Evolutionary conservation across 495 filamentous ascomycete genomes (phyloP).

Genomic region (Tricharina praecox): DNA sequence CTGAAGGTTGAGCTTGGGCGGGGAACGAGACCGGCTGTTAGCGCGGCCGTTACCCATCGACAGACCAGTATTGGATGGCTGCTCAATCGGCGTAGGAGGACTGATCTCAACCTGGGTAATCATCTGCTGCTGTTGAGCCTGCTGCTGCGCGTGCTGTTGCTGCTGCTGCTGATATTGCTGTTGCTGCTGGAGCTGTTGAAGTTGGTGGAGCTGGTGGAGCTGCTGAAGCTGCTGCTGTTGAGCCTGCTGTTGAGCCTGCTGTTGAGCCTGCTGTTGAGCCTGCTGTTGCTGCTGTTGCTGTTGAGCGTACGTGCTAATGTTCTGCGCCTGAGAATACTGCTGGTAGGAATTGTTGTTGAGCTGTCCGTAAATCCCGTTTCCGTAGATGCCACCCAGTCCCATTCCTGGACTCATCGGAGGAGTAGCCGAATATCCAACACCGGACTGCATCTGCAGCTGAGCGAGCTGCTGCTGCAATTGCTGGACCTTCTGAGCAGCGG

Average conservation of each 20-base stretch:
- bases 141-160: conserved; percentile 23
- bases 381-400: conserved; percentile 1
- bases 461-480: conserved; percentile 26
- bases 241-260: conserved; percentile 21
- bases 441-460: conserved; percentile 12
- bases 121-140: conserved; percentile 30
- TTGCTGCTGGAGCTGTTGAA: conserved; percentile 29
- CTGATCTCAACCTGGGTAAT: conserved; percentile 17
- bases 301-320: neutral
- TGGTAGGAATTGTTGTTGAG: conserved; percentile 6
- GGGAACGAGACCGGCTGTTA: conserved; percentile 30
- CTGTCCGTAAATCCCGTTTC: neutral
- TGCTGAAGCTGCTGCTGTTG: conserved; percentile 40
- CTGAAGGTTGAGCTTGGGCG: conserved; percentile 40
- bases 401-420: conserved; percentile 13
- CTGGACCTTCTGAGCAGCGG: conserved; percentile 8
- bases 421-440: conserved; percentile 18
- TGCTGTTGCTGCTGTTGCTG: conserved; percentile 40
- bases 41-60: conserved; percentile 26
- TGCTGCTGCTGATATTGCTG: conserved; percentile 28
- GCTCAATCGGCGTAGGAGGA: conserved; percentile 20
- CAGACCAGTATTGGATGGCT: conserved; percentile 22
- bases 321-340: neutral
- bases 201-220: conserved; percentile 29
- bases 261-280: conserved; percentile 22